Evolutionary conservation across 1,139 yeast genomes (phyloP), one percentile per base, ranked within the genome.

Genomic region (Yamadazyma spencermartinsiae): DNA sequence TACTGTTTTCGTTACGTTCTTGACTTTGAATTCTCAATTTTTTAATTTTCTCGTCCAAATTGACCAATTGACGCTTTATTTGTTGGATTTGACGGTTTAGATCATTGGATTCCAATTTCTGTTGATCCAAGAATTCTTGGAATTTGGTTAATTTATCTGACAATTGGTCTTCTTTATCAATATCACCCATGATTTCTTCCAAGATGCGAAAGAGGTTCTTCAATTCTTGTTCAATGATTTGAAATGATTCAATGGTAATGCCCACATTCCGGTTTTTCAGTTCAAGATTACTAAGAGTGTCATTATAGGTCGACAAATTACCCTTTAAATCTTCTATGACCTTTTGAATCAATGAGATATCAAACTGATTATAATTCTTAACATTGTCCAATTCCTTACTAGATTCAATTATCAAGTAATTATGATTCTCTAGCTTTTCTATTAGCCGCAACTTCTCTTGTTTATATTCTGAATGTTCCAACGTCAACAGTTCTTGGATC

Each of bases 381-480:
- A 86, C 63, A 42, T 74, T 75, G 38, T 80, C 88, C 31, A 79
- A 63, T 41, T 80, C 84, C 39, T 76, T 76, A 39, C 74, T 76
- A 3, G 79, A 62, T 44, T 81, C 88, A 26, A 75, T 63, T 11
- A 81, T 68, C 33, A 78, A 51, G 34, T 73, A 74, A 41, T 72
- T 74, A 36, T 72, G 72, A 49, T 79, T 82, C 44, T 80, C 81
- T 2, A 78, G 56, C 43, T 78, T 75, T 34, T 75, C 74, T 21
- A 82, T 72, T 38, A 86, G 58, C 28, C 76, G 62, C 14, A 68
- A 65, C 52, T 86, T 87, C 41, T 81, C 82, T 18, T 70, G 65
- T 55, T 80, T 84, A 58, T 86, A 86, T 35, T 72, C 75, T 21
- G 74, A 69, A 54, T 86, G 88, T 48, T 85, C 89, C n/a, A 68